These are phyloP conservation scores for Cladosporium velox DNA, from an alignment of 2,329 filamentous ascomycete genomes.

Conservation along the genomic window DNA sequence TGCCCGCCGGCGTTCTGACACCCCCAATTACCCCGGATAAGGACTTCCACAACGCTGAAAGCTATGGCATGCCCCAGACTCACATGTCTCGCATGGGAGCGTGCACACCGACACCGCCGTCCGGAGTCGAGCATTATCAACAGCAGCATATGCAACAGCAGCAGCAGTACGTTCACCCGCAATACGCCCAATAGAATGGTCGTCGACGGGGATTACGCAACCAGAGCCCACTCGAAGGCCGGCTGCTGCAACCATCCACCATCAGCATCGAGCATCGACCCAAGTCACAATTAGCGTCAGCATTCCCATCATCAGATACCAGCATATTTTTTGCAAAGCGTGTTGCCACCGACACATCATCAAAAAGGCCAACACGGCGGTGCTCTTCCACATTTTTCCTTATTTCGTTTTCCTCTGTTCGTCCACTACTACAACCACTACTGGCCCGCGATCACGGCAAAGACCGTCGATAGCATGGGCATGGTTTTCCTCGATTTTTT, in stretches of 20 bases:
- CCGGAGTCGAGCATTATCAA: conserved; percentile 31
- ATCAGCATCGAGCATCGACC: conserved; percentile 14
- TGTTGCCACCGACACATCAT: conserved; percentile 4
- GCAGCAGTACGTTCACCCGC: conserved; percentile 29
- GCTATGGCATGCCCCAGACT: conserved; percentile 31
- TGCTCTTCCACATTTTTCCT: not conserved
- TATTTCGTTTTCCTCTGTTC: conserved; percentile 10
- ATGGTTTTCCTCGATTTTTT: conserved; percentile 4
- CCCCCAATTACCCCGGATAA: conserved; percentile 81
- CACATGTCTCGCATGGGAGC: conserved; percentile 30
- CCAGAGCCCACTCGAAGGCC: not conserved
- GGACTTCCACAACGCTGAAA: conserved; percentile 35
- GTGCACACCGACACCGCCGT: conserved; percentile 38
- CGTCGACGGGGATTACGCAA: conserved; percentile 4
- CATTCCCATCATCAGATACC: conserved; percentile 19
- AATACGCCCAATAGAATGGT: conserved; percentile 32
- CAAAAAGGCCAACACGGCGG: conserved; percentile 9
- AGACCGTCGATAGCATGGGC: not conserved
- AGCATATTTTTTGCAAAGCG: conserved; percentile 20
- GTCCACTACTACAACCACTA: not conserved
- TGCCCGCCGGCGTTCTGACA: conserved; percentile 76
- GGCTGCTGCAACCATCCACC: conserved; percentile 6
- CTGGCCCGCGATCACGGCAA: not conserved
- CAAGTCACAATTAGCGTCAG: conserved; percentile 19
- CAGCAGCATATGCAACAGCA: conserved; percentile 29